A percentile compares a stretch with the other conserved stretches of the same genome.
Conservation (phyloP, 2,329 filamentous ascomycete genomes). For the Exophiala spinifera region DNA sequence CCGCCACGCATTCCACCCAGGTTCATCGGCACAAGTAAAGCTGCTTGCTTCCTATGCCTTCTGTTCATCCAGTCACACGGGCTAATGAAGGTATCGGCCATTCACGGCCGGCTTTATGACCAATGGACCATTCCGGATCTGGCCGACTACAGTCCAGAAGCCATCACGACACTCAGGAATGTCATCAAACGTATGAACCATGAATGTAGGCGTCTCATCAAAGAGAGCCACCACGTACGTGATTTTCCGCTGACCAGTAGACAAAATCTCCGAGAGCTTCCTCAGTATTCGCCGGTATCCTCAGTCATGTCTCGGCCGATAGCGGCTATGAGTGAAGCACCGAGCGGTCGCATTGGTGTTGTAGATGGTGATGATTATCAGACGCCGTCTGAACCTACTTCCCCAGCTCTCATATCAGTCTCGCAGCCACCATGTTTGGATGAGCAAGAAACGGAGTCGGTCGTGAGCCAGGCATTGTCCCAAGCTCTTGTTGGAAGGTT, state of each 20-base stretch:
- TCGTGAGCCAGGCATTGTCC: no score
- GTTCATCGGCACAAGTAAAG: constrained; percentile 28
- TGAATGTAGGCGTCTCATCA: not conserved
- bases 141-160: constrained; percentile 10
- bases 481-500: no score
- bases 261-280: constrained; percentile 6
- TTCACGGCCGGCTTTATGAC: constrained; percentile 28
- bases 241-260: constrained; percentile 7
- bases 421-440: no score
- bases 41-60: constrained; percentile 30
- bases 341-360: no score
- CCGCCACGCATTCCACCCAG: constrained; percentile 7
- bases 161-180: not conserved
- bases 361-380: no score
- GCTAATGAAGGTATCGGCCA: constrained; percentile 16
- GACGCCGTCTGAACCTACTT: no score
- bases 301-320: not conserved
- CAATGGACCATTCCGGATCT: constrained; percentile 29
- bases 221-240: not conserved
- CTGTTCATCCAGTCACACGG: constrained; percentile 25
- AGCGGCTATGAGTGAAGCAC: not conserved
- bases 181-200: constrained; percentile 9
- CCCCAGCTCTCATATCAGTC: no score
- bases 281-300: constrained; percentile 2
- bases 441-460: no score